Percentiles rank a stretch among this genome's conserved stretches.
These are phyloP conservation scores for Venturia aucupariae DNA, from an alignment of 2,329 filamentous ascomycete genomes.

Conservation along the genomic window DNA sequence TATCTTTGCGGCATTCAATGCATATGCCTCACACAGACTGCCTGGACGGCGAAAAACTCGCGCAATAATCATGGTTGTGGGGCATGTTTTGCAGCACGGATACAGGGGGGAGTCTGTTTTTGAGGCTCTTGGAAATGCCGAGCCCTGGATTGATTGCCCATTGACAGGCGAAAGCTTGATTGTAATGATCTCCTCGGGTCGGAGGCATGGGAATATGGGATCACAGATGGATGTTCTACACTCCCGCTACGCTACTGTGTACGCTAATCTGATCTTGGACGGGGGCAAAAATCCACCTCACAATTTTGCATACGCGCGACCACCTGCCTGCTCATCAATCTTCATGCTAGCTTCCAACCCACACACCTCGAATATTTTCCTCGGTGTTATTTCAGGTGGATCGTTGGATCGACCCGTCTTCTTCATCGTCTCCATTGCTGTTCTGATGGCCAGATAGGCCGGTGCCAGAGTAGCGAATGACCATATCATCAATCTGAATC, in stretches of 20 bases:
- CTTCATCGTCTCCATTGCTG: conserved; percentile 32
- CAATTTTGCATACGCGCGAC: conserved; percentile 18
- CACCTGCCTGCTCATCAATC: conserved; percentile 40
- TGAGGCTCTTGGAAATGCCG: not conserved
- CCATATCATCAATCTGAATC: conserved; percentile 52
- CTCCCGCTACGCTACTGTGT: too few relatives aligned
- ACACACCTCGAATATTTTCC: conserved; percentile 43
- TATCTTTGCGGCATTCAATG: too few relatives aligned
- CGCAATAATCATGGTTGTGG: too few relatives aligned
- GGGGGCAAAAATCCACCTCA: not conserved
- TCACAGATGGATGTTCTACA: too few relatives aligned
- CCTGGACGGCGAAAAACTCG: too few relatives aligned
- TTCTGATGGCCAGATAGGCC: conserved; percentile 35
- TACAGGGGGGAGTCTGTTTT: not conserved
- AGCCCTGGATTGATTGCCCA: not conserved
- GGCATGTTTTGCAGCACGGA: too few relatives aligned
- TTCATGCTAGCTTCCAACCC: conserved; percentile 43
- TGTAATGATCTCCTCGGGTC: not conserved
- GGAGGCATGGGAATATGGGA: not conserved
- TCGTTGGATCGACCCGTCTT: conserved; percentile 31
- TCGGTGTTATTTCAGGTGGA: conserved; percentile 37
- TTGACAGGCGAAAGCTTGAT: not conserved
- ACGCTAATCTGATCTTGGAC: not conserved
- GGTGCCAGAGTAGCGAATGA: conserved; percentile 42
- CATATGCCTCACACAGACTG: too few relatives aligned